These are phyloP conservation scores for Tricholoma hemisulphureum DNA, from an alignment of 768 basidiomycete species.

Conservation along the genomic window DNA sequence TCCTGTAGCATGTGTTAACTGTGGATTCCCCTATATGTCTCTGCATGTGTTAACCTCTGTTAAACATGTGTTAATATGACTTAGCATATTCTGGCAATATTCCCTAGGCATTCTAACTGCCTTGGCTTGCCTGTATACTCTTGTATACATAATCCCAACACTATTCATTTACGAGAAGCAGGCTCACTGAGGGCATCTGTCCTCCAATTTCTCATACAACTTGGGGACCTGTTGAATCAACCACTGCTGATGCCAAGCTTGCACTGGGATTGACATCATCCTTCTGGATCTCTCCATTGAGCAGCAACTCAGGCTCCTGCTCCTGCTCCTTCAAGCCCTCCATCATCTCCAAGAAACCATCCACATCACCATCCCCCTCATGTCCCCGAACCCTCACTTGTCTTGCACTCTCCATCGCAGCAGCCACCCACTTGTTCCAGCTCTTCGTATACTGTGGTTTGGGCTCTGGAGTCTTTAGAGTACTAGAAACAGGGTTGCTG, in stretches of 20 bases:
- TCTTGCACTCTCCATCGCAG: not conserved
- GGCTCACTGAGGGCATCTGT: conserved; percentile 68
- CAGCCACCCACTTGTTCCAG: not conserved
- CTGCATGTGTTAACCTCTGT: no score
- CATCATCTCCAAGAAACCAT: no score
- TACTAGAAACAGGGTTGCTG: not conserved
- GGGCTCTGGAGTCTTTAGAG: not conserved
- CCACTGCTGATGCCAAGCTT: not conserved
- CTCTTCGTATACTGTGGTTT: not conserved
- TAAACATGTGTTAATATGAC: no score
- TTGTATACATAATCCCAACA: no score
- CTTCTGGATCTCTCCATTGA: not conserved
- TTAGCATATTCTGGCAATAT: no score
- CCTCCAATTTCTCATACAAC: conserved; percentile 86
- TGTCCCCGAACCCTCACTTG: not conserved
- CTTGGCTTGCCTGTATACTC: no score
- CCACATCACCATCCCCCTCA: no score
- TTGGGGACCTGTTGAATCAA: no score
- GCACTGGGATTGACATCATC: not conserved
- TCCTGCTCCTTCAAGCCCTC: not conserved
- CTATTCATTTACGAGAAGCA: not conserved
- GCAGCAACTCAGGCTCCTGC: not conserved
- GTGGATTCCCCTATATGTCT: no score
- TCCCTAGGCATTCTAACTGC: no score
- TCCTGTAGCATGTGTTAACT: no score